These are phyloP conservation scores for Aspergillus sp. DNA, from an alignment of 2,329 filamentous ascomycete genomes.

Conservation along the genomic window DNA sequence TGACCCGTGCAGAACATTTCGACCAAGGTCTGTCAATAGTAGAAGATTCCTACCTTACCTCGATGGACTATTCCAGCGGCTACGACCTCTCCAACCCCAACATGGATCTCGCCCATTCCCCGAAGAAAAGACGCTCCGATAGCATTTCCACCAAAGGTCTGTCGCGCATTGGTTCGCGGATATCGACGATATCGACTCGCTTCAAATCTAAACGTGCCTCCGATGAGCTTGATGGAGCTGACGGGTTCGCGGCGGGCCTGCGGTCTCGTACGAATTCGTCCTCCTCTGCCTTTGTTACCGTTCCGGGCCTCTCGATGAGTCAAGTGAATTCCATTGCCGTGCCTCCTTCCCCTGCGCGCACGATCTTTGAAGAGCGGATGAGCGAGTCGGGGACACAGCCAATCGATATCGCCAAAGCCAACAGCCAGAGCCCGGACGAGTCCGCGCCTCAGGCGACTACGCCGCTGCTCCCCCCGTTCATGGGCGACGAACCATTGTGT, in stretches of 20 bases:
- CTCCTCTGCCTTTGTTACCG: slow-evolving; percentile 40
- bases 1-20: slow-evolving; percentile 33
- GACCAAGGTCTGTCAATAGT: slow-evolving; percentile 29
- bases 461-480: slow-evolving; percentile 78
- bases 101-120: slow-evolving; percentile 58
- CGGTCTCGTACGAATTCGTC: slow-evolving; percentile 44
- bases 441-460: slow-evolving; percentile 71
- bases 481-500: slow-evolving; percentile 57
- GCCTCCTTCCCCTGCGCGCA: slow-evolving; percentile 62
- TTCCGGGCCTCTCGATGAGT: slow-evolving; percentile 33
- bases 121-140: slow-evolving; percentile 54
- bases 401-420: slow-evolving; percentile 55
- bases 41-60: slow-evolving; percentile 30
- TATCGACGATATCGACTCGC: slow-evolving; percentile 68
- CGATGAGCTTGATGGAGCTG: slow-evolving; percentile 29
- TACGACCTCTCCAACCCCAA: slow-evolving; percentile 60
- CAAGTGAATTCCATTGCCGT: slow-evolving; percentile 51
- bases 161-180: slow-evolving; percentile 65
- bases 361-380: slow-evolving; percentile 58
- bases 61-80: slow-evolving; percentile 30
- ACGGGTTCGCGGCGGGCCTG: slow-evolving; percentile 29
- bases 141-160: slow-evolving; percentile 49
- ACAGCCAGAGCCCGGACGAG: slow-evolving; percentile 50
- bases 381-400: slow-evolving; percentile 50
- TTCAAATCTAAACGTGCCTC: slow-evolving; percentile 40